These are phyloP conservation scores for Asterochloris erici DNA, from an alignment of 139 green algal species.

Conservation along the genomic window DNA sequence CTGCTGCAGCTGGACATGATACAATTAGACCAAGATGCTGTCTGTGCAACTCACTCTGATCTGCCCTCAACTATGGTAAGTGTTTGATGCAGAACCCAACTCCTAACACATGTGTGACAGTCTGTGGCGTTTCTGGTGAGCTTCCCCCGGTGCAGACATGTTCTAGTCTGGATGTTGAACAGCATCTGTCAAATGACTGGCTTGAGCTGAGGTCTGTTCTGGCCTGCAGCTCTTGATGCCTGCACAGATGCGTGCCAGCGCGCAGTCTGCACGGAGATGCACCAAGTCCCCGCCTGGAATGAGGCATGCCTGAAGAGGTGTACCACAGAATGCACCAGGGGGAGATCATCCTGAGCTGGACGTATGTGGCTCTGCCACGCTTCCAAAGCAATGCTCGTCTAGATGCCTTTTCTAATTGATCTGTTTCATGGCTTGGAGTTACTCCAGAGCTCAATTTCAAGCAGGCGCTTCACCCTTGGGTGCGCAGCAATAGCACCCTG, in stretches of 20 bases:
- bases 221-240: conserved; percentile 63
- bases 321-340: conserved; percentile 73
- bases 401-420: background rate
- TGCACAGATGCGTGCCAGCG: conserved; percentile 90
- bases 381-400: background rate
- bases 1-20: background rate
- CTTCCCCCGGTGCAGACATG: background rate
- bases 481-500: conserved; percentile 3
- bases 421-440: background rate
- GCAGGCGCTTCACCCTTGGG: background rate
- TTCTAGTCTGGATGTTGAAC: background rate
- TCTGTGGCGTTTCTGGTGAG: conserved; percentile 81
- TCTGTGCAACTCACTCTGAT: background rate
- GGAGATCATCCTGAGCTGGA: conserved; percentile 7
- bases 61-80: background rate
- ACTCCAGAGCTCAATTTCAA: background rate
- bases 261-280: conserved; percentile 78
- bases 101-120: conserved; percentile 88
- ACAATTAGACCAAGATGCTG: background rate
- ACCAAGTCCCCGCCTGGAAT: conserved; percentile 96
- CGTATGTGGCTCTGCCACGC: background rate
- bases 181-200: background rate
- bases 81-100: conserved; percentile 68
- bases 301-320: conserved; percentile 84
- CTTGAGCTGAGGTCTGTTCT: background rate